Base-by-base conservation (phyloP, 2,329 filamentous ascomycete species). In the Penicillium sp. region DNA sequence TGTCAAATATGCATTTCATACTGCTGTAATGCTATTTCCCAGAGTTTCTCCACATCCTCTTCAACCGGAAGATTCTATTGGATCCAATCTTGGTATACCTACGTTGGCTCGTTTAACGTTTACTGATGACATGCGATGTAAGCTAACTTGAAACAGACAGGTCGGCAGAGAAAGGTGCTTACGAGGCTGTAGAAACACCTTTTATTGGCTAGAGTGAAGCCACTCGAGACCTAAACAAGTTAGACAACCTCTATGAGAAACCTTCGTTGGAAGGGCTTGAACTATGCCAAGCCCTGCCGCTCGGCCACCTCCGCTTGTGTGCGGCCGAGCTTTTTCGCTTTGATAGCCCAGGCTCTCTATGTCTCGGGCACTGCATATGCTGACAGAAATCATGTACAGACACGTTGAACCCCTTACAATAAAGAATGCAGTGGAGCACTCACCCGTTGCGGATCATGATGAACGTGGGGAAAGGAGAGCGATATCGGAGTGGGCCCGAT, bases 71-170 rank as follows among this genome's bases (percentile, higher is more conserved):
- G 12, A 37, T 19, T 40, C 22, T 24, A 54, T 54, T 54, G 51
- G 51, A 22, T 24, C 15, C 12, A 1, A 22, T 53, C 7, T 22
- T n/a, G 3, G 8, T 13, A 28, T n/a, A 38, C 4, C 19, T 24
- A 9, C 9, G 6, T 24, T 26, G 35, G 35, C 22, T 9, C 17
- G 51, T 54, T 51, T 50, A 40, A 40, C 33, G 7, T 35, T 44
- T n/a, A 44, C 24, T 9, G 1, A 33, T 35, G 28, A 45, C 12
- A 19, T n/a, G 5, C 12, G 30, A 42, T 26, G 28, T n/a, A 24
- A 12, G 50, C 57, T 59, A 59, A 54, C 38, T 26, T n/a, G 17
- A 35, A 59, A 44, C 19, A 55, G 56, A 55, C 51, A 62, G 60
- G 50, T 59, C 38, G 37, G 38, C 13, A 40, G 60, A 62, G 60